Conservation (phyloP, 192 early-diverging fungal genomes). For the Podila epicladia region DNA sequence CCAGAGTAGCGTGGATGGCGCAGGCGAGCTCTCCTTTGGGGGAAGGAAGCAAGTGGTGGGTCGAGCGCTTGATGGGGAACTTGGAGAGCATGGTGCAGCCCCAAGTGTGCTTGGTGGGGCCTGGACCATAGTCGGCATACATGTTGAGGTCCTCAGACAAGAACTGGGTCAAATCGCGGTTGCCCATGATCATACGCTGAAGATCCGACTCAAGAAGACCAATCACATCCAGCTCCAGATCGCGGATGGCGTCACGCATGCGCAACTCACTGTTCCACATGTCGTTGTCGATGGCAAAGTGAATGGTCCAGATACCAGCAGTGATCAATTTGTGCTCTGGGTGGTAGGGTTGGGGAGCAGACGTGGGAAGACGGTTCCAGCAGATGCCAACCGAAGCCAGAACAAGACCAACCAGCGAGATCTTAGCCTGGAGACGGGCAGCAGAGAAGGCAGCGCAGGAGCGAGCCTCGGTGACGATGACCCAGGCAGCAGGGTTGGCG, state of each 20-base stretch:
- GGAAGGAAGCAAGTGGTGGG: constrained; percentile 81
- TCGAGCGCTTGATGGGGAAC: constrained; percentile 81
- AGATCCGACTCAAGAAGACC: constrained; percentile 82
- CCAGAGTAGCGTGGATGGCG: constrained; percentile 87
- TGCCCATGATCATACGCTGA: constrained; percentile 85
- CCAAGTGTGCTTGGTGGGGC: constrained; percentile 90
- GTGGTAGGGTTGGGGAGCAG: constrained; percentile 66
- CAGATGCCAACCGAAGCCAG: constrained; percentile 26
- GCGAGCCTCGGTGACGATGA: constrained; percentile 9
- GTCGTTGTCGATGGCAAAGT: constrained; percentile 87
- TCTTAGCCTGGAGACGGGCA: constrained; percentile 51
- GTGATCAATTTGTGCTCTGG: constrained; percentile 75
- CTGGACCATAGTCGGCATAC: constrained; percentile 85
- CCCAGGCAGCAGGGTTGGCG: constrained; percentile 42
- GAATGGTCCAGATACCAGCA: constrained; percentile 86
- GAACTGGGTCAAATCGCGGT: constrained; percentile 83
- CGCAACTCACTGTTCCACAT: constrained; percentile 83
- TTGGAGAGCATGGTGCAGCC: constrained; percentile 87
- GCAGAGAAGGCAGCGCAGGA: constrained; percentile 19
- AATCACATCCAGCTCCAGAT: constrained; percentile 84
- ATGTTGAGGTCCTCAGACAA: constrained; percentile 79
- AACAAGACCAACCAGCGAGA: constrained; percentile 52
- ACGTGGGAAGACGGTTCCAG: constrained; percentile 55
- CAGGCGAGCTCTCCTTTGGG: constrained; percentile 85
- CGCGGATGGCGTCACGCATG: constrained; percentile 78